These are phyloP conservation scores for Cyclotella cryptica DNA, from an alignment of 108 stramenopile genomes.

Conservation along the genomic window DNA sequence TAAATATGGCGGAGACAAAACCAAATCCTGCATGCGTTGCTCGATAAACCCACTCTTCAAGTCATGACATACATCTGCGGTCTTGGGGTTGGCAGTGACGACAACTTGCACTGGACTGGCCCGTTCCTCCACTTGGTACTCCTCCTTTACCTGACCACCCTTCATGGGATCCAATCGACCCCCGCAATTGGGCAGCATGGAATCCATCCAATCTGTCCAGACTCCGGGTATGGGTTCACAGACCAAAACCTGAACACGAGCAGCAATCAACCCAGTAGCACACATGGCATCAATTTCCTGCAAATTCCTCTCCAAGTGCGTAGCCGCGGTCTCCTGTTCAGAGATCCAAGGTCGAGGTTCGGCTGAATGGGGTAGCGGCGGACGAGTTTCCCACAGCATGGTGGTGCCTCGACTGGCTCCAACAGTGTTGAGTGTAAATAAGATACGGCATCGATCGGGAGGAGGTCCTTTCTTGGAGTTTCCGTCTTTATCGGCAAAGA, in stretches of 20 bases:
- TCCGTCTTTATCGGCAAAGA: constrained; percentile 57
- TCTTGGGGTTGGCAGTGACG: constrained; percentile 75
- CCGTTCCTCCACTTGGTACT: constrained; percentile 73
- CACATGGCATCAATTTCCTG: constrained; percentile 90
- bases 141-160: constrained; percentile 16
- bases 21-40: constrained; percentile 81
- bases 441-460: constrained; percentile 84
- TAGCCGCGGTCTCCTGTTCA: constrained; percentile 87
- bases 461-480: constrained; percentile 4
- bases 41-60: constrained; percentile 91
- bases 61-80: constrained; percentile 88
- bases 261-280: constrained; percentile 82
- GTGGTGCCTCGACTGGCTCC: constrained; percentile 84
- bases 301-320: constrained; percentile 81
- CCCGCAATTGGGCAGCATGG: constrained; percentile 76
- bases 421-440: constrained; percentile 86
- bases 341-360: constrained; percentile 80
- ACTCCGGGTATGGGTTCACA: constrained; percentile 85
- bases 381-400: constrained; percentile 88
- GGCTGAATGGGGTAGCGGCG: constrained; percentile 62
- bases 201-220: constrained; percentile 93
- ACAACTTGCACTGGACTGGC: constrained; percentile 89
- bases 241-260: constrained; percentile 82
- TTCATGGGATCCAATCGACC: constrained; percentile 69
- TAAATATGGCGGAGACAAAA: constrained; percentile 79